These are phyloP conservation scores for Cutaneotrichosporon sp. DNA, from an alignment of 1,284 basidiomycete genomes.

Conservation along the genomic window DNA sequence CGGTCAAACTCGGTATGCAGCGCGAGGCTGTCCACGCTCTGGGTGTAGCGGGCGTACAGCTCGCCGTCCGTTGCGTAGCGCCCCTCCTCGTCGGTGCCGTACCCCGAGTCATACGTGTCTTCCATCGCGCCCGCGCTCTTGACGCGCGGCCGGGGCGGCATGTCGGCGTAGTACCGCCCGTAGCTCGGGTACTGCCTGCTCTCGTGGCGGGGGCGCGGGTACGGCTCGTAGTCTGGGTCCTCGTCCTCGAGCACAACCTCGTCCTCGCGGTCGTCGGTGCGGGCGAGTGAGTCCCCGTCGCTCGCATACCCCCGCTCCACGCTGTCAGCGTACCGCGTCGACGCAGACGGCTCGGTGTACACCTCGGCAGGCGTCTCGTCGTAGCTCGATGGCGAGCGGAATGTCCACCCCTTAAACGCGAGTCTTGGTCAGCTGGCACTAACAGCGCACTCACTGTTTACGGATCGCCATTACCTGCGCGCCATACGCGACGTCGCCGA, in stretches of 20 bases:
- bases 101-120: not conserved
- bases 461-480: conserved; percentile 82
- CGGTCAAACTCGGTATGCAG: conserved; percentile 3
- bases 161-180: not conserved
- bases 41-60: not conserved
- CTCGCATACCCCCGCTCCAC: not conserved
- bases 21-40: not conserved
- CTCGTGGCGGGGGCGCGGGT: conserved; percentile 1
- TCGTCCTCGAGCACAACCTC: conserved; percentile 2
- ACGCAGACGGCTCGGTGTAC: not conserved
- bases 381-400: conserved; percentile 20
- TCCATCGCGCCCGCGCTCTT: not conserved
- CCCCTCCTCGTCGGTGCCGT: not conserved
- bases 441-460: conserved; percentile 62
- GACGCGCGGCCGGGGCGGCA: not conserved
- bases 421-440: conserved; percentile 27
- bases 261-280: not conserved
- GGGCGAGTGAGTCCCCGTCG: not conserved
- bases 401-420: conserved; percentile 50
- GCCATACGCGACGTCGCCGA: conserved; percentile 80
- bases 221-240: conserved; percentile 5
- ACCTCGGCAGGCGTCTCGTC: not conserved
- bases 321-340: not conserved
- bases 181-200: not conserved
- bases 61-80: not conserved